Evolutionary conservation across 208 protist genomes (phyloP), one percentile per base, ranked within the genome.

Genomic region (Polymyxa betae): DNA sequence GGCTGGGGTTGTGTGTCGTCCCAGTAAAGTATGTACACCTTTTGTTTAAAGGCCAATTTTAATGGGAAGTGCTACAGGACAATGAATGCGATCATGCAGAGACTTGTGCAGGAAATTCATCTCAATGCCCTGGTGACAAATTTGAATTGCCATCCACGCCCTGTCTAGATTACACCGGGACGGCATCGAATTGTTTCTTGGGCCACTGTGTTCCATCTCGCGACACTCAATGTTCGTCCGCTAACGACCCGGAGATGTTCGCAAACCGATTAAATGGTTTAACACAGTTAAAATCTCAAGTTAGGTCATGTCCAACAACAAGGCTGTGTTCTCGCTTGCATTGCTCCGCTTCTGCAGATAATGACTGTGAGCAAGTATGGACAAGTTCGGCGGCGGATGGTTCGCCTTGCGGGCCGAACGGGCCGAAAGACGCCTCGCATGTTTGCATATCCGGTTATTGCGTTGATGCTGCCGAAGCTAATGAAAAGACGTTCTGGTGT

Each of bases 401-500:
- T 40, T 82, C 72, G 16, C 72, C 72, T 45, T 82, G 72, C n/a
- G 72, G 72, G 16, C 5, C 5, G 5, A 43, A 82, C 35, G 72
- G 72, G 16, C 72, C 72, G 5, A 82, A 20, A 5, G 72, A 82
- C n/a, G 35, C 16, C 72, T 43, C 35, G 10, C 72, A n/a, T 20
- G 72, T 82, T 43, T 82, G 72, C n/a, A n/a, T 82, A 35, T 35
- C 72, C n/a, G 72, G 72, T 20, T 82, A 82, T 43, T 82, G 72
- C 35, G 72, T 82, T 43, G 72, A 82, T 5, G 5, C 72, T 5
- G n/a, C 40, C 5, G 35, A 20, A 5, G 72, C 72, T 12, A 82
- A n/a, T 35, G n/a, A 82, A 20, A 82, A 82, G 72, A 45, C 72
- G n/a, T 82, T 82, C 72, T 38, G 16, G 35, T 82, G 72, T 35